A percentile compares a stretch with the other conserved stretches of the same genome.
Conservation (phyloP, 257 asterid species). For the Nicotiana undulata region DNA sequence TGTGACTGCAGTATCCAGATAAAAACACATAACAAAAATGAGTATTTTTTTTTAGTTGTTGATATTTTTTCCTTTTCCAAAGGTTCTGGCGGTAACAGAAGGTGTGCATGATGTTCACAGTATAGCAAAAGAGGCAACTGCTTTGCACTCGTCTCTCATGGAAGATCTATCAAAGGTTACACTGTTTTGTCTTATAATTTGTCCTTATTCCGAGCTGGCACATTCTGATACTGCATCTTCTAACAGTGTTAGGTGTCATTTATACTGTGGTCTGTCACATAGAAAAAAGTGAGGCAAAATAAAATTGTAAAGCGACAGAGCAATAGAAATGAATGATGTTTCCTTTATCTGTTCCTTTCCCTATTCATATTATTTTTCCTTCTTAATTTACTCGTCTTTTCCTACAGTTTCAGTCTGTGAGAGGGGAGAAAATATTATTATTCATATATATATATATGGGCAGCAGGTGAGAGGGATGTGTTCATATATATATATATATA, state of each 20-base stretch:
- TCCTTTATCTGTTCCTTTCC: neutral
- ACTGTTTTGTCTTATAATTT: neutral
- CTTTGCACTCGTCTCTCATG: conserved; percentile 72
- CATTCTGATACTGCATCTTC: neutral
- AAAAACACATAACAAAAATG: neutral
- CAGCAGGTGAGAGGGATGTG: no score
- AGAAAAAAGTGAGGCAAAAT: neutral
- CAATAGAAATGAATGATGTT: neutral
- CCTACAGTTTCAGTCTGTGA: neutral
- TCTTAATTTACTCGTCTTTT: neutral
- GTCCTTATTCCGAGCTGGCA: neutral
- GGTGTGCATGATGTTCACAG: conserved; percentile 85
- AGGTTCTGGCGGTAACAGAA: conserved; percentile 98
- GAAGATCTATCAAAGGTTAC: conserved; percentile 74
- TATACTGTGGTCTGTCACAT: neutral
- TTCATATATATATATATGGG: no score
- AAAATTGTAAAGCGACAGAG: neutral
- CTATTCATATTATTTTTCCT: neutral
- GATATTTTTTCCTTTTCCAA: conserved; percentile 14
- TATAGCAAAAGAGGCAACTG: conserved; percentile 91
- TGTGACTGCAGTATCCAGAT: neutral
- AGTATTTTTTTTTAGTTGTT: neutral
- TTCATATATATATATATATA: no score
- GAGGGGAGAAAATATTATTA: no score
- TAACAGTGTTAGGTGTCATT: neutral